Conservation (phyloP, 148 eudicot species). For the Camellia lanceoleosa region DNA sequence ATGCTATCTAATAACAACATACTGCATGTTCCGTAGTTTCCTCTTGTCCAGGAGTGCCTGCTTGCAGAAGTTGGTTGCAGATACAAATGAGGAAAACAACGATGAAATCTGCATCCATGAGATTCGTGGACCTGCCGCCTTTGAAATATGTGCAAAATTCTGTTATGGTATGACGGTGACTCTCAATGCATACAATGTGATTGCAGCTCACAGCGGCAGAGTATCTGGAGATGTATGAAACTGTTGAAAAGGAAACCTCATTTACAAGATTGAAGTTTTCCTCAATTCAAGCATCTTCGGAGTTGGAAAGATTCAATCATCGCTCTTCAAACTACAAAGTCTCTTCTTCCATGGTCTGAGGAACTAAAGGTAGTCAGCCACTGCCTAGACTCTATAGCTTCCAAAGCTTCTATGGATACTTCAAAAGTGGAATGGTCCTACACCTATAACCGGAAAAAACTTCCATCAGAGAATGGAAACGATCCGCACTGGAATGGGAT, state of each 20-base stretch:
- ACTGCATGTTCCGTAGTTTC: constrained; percentile 48
- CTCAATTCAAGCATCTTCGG: constrained; percentile 78
- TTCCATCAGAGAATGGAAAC: constrained; percentile 60
- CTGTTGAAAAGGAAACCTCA: constrained; percentile 71
- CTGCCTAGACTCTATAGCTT: constrained; percentile 71
- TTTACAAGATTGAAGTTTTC: constrained; percentile 83
- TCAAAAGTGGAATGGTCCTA: constrained; percentile 94
- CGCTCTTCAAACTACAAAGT: constrained; percentile 73
- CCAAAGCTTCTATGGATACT: constrained; percentile 67
- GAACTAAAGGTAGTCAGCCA: constrained; percentile 72
- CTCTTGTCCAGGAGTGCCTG: constrained; percentile 82
- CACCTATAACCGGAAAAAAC: constrained; percentile 71
- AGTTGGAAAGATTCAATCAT: constrained; percentile 96
- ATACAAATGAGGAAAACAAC: constrained; percentile 43
- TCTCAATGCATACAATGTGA: constrained; percentile 79
- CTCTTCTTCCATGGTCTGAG: constrained; percentile 72
- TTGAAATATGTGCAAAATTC: constrained; percentile 83
- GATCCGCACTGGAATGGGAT: constrained; percentile 58
- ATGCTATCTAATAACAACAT: not conserved
- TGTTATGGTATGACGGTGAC: constrained; percentile 93
- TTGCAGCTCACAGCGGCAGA: constrained; percentile 88
- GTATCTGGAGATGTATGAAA: constrained; percentile 79
- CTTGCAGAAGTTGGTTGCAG: constrained; percentile 66
- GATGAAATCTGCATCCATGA: constrained; percentile 66
- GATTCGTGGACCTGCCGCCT: constrained; percentile 81